Conservation (phyloP, 148 eudicot genomes). For the Fagopyrum homotropicum region DNA sequence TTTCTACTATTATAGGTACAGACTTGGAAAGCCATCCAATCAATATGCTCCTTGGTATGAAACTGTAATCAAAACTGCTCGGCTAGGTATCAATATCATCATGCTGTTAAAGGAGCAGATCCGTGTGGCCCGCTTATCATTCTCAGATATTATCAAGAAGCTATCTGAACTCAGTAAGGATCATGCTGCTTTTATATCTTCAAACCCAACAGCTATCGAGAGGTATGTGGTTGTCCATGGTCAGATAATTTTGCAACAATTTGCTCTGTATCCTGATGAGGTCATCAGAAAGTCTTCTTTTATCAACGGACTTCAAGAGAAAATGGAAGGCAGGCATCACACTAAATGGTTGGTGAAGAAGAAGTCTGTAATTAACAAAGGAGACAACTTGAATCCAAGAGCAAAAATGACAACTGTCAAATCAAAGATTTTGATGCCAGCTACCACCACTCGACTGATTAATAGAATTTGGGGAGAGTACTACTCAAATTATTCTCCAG, state of each 20-base stretch:
- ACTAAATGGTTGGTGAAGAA: conserved; percentile 94
- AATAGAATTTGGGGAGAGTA: conserved; percentile 97
- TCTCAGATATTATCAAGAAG: conserved; percentile 60
- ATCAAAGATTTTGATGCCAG: conserved; percentile 84
- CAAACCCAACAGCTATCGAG: conserved; percentile 53
- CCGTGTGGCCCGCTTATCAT: conserved; percentile 81
- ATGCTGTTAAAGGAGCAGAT: conserved; percentile 79
- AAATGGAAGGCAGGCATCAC: conserved; percentile 84
- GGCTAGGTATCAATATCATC: conserved; percentile 66
- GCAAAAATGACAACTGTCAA: conserved; percentile 57
- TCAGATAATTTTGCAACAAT: conserved; percentile 85
- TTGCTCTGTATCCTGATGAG: conserved; percentile 82
- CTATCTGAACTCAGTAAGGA: conserved; percentile 53
- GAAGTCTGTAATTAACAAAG: conserved; percentile 41
- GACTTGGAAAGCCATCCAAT: conserved; percentile 94
- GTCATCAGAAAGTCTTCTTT: conserved; percentile 64
- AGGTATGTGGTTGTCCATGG: conserved; percentile 90
- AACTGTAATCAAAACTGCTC: conserved; percentile 83
- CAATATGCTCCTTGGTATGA: conserved; percentile 94
- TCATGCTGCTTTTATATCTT: conserved; percentile 72
- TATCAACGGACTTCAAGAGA: conserved; percentile 56
- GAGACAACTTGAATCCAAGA: conserved; percentile 72
- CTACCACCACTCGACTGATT: conserved; percentile 80
- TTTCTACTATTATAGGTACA: conserved; percentile 49
- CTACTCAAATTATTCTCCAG: conserved; percentile 80